Base-by-base conservation (phyloP, 352 stramenopile species). In the Pythium angustatum region DNA sequence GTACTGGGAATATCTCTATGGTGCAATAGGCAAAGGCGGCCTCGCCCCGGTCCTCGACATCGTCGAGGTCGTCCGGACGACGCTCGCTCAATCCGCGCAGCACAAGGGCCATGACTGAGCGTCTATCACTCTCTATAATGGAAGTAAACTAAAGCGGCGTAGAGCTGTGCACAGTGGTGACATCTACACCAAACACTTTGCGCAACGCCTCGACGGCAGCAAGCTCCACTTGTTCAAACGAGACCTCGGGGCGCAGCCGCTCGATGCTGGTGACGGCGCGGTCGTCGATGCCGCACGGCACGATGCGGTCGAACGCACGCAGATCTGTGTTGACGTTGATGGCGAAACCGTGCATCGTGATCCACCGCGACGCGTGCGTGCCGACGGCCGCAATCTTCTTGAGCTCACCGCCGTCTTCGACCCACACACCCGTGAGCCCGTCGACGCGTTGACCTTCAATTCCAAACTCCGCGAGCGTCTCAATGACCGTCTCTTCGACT, bases 341-440 rank as follows among this genome's bases (percentile, higher is more conserved):
- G 8, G 97, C 93, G 73, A 99, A 97, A 31, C 98, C 98, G 71
- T 99, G 98, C 73, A 97, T 98, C 10, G 98, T 99, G 55, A 99
- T 96, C 98, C 98, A 99, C 48, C 90, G 77, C 49, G 89, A 98
- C 3, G 91, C 91, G 34, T 97, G 96, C 14, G 98, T 96, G 10
- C 98, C 98, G 19, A 99, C 90, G 0, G 97, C 97, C 14, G 94
- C 94, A 66, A 99, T 96, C 75, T 99, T 99, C 36, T 87, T 77
- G 77, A 94, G 87, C 22, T 88, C 85, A 17, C 75, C 74, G 54
- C 31, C 73, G 69, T 93, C 81, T 52, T 87, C 71, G 8, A 99
- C 96, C 96, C 96, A 99, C 21, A 99, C 98, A 58, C 98, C 98
- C 0, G 95, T 97, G 58, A 97, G 71, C 47, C 94, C 88, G 30